Evolutionary conservation across 495 filamentous ascomycete genomes (phyloP).

Genomic region (Penicillium paxilli): DNA sequence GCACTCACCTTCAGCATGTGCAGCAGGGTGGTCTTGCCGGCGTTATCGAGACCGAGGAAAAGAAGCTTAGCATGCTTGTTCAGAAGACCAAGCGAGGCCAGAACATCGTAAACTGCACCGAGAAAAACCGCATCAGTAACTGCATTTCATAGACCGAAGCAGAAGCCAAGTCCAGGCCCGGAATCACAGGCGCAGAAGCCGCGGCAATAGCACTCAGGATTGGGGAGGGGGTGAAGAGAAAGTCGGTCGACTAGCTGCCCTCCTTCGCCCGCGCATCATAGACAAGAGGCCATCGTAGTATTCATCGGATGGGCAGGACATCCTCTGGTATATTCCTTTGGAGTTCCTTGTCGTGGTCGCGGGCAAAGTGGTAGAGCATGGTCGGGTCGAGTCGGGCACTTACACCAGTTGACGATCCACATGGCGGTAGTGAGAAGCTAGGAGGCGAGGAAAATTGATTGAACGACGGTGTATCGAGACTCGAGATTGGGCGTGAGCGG

Average conservation of each 20-base stretch:
- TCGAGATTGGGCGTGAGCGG: constrained; percentile 6
- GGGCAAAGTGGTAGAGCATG: constrained; percentile 6
- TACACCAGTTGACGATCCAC: constrained; percentile 99
- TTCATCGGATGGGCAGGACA: not conserved
- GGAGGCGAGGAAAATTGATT: constrained; percentile 4
- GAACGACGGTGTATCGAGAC: constrained; percentile 5
- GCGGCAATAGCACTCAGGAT: constrained; percentile 2
- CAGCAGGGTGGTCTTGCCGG: constrained; percentile 91
- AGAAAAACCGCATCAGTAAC: constrained; percentile 13
- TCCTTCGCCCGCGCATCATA: not conserved
- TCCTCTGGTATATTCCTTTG: not conserved
- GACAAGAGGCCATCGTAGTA: not conserved
- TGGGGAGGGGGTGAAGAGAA: not conserved
- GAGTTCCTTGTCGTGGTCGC: not conserved
- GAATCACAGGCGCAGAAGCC: constrained; percentile 18
- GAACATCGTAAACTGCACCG: constrained; percentile 81
- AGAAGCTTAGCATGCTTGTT: constrained; percentile 97
- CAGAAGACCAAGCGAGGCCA: constrained; percentile 83
- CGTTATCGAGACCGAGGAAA: constrained; percentile 94
- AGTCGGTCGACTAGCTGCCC: not conserved
- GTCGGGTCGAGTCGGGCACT: constrained; percentile 35
- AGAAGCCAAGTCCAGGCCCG: not conserved
- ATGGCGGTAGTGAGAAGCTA: constrained; percentile 51
- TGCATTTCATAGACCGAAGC: too few species aligned
- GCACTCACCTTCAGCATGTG: constrained; percentile 86